Percentiles rank a stretch among this genome's conserved stretches.
Conservation (phyloP, 2,329 filamentous ascomycete species). For the Pseudogymnoascus sp. region DNA sequence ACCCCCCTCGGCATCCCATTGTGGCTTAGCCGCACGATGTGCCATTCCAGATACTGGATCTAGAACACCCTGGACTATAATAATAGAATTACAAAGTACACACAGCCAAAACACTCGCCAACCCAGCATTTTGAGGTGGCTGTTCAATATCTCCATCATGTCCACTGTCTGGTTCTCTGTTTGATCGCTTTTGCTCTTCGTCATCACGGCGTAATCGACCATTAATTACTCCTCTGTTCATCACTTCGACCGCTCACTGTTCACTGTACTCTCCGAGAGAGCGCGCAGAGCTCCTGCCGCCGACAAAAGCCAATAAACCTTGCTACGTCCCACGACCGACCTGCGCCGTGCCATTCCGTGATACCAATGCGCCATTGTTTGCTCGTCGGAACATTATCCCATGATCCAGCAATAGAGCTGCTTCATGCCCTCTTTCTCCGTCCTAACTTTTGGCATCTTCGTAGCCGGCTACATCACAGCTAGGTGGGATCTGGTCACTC, state of each 20-base stretch:
- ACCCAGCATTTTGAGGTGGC: not conserved
- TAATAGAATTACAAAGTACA: conserved; percentile 8
- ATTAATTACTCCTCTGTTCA: not conserved
- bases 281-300: not conserved
- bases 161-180: not conserved
- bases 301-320: not conserved
- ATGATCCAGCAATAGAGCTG: conserved; percentile 23
- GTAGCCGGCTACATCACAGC: conserved; percentile 99
- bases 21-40: not conserved
- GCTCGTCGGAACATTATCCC: conserved; percentile 1
- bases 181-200: not conserved
- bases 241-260: not conserved
- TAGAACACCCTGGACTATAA: conserved; percentile 5
- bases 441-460: conserved; percentile 94
- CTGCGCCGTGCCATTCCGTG: not conserved
- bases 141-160: not conserved
- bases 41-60: conserved; percentile 6
- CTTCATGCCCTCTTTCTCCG: conserved; percentile 92
- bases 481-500: conserved; percentile 95
- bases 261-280: not conserved
- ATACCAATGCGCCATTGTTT: conserved; percentile 9
- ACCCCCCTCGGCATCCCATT: not conserved
- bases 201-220: not conserved
- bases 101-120: not conserved
- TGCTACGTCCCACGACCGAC: not conserved